Evolutionary conservation across 768 basidiomycete genomes (phyloP).

Genomic region (Cantharellus cinnabarinus): DNA sequence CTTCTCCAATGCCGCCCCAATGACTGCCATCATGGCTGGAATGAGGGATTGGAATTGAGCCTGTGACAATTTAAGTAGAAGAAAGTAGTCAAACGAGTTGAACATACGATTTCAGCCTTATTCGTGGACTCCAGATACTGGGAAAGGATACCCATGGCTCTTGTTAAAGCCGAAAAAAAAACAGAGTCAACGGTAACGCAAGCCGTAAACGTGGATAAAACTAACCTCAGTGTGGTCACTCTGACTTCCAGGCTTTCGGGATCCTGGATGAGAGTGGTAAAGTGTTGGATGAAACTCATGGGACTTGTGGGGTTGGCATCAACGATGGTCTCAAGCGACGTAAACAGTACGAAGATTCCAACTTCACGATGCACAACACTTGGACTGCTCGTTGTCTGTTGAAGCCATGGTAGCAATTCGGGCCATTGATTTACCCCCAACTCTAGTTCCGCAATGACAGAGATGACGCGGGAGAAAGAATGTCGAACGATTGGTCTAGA

Average conservation of each 20-base stretch:
- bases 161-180: constrained; percentile 12
- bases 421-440: constrained; percentile 64
- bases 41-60: constrained; percentile 56
- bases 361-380: constrained; percentile 71
- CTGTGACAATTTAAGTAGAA: constrained; percentile 1
- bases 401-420: constrained; percentile 70
- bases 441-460: constrained; percentile 81
- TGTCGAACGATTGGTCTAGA: constrained; percentile 75
- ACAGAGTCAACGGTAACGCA: neutral
- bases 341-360: constrained; percentile 72
- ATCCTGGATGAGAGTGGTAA: constrained; percentile 51
- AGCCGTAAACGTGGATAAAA: neutral
- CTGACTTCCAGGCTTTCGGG: constrained; percentile 78
- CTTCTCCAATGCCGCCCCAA: constrained; percentile 61
- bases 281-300: constrained; percentile 57
- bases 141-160: constrained; percentile 79
- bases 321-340: constrained; percentile 78
- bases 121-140: constrained; percentile 82
- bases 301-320: constrained; percentile 71
- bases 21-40: constrained; percentile 73
- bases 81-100: neutral
- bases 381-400: constrained; percentile 49
- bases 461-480: constrained; percentile 78
- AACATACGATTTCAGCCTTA: constrained; percentile 63
- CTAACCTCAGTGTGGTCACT: constrained; percentile 67